Conservation (phyloP, 352 stramenopile species). For the Hyaloperonospora arabidopsidis region DNA sequence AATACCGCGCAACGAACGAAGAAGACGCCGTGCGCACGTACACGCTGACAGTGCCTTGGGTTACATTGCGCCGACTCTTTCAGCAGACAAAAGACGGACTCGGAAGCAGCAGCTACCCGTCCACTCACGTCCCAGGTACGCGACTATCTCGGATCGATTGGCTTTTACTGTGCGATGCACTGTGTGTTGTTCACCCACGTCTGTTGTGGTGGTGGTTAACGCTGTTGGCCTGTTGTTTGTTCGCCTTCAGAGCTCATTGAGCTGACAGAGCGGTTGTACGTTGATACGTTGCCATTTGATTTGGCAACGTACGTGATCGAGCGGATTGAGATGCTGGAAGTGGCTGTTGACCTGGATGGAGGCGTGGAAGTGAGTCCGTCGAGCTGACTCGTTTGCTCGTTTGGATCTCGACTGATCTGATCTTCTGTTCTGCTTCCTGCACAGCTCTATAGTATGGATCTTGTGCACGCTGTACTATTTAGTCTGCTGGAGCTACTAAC, state of each 20-base stretch:
- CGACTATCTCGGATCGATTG: too few relatives aligned
- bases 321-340: conserved; percentile 42
- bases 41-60: conserved; percentile 55
- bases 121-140: conserved; percentile 27
- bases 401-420: conserved; percentile 8
- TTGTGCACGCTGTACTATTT: conserved; percentile 41
- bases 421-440: conserved; percentile 2
- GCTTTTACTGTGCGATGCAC: conserved; percentile 5
- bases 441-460: conserved; percentile 42
- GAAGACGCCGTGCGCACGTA: conserved; percentile 42
- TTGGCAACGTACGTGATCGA: conserved; percentile 43
- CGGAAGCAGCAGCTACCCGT: conserved; percentile 8
- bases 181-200: background rate
- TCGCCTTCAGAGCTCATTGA: conserved; percentile 40
- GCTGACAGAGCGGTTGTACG: conserved; percentile 44
- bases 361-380: conserved; percentile 34
- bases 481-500: conserved; percentile 39
- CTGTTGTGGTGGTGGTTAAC: conserved; percentile 7
- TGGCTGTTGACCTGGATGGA: conserved; percentile 33
- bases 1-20: conserved; percentile 39
- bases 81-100: conserved; percentile 24
- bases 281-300: conserved; percentile 46
- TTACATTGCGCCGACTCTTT: conserved; percentile 36
- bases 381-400: background rate
- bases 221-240: background rate